phyloP scores from a whole-genome alignment of 495 filamentous ascomycete species.

The Friedmanniomyces endolithicus region DNA sequence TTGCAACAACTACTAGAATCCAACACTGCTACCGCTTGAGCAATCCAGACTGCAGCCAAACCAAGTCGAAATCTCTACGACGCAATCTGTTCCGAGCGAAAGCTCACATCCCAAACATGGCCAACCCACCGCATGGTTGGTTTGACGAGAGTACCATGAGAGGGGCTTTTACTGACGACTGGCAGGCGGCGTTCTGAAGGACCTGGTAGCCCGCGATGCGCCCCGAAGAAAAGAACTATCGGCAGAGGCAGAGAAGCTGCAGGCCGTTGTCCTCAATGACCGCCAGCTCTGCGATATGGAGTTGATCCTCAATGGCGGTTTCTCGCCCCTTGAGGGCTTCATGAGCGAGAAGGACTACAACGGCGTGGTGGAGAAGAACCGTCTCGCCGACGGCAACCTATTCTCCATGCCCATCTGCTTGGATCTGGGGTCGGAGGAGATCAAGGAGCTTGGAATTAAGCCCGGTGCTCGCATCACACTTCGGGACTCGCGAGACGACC shows the following conservation, averaged over 20 bases:
- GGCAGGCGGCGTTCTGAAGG: constrained; percentile 78
- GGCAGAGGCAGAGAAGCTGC: constrained; percentile 74
- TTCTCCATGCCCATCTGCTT: constrained; percentile 97
- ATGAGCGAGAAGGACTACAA: constrained; percentile 89
- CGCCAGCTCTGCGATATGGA: constrained; percentile 96
- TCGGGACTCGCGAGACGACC: constrained; percentile 90
- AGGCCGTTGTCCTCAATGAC: constrained; percentile 75
- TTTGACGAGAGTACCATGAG: not conserved
- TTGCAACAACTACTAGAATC: too few species aligned
- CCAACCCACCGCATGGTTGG: constrained; percentile 69
- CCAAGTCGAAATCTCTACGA: too few species aligned
- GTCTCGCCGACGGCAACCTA: constrained; percentile 77
- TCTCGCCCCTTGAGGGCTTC: constrained; percentile 95
- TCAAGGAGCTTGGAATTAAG: constrained; percentile 61
- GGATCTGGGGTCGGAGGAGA: constrained; percentile 61
- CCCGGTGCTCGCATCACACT: constrained; percentile 70
- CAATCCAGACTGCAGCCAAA: too few species aligned
- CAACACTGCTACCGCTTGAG: too few species aligned
- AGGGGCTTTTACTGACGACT: not conserved
- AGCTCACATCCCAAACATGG: constrained; percentile 46
- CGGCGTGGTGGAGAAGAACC: constrained; percentile 77
- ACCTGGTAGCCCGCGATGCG: constrained; percentile 82
- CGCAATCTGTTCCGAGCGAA: too few species aligned
- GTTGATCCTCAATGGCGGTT: constrained; percentile 88
- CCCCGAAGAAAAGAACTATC: constrained; percentile 61